Base-by-base conservation (phyloP, 2,329 filamentous ascomycete species). In the Monosporascus sp. region DNA sequence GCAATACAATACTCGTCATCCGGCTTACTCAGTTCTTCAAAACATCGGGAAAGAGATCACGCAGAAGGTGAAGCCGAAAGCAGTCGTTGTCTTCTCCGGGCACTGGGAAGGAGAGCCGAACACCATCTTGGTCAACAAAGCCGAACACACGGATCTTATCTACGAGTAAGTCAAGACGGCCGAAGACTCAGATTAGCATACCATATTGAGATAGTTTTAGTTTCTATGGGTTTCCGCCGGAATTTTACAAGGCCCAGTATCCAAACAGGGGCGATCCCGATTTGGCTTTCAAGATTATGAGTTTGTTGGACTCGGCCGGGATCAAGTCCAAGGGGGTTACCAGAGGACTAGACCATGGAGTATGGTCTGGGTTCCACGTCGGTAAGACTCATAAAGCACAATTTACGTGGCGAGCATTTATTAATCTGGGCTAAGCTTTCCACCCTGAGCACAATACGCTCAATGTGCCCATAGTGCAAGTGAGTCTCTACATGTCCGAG, bases 61-160 rank as follows among this genome's bases (percentile, higher is more conserved):
- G 0, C 74, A 79, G 27, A 80, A 82, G 56, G 81, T 90, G 44
- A 86, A 85, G 62, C 88, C 88, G 2, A 85, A 81, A 57, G 88
- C 87, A 2, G 78, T 91, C 17, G 82, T 91, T 1, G 85, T 90
- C 25, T 86, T 92, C 65, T 90, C 87, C 1, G 88, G 87, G 1
- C 88, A 92, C 68, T 91, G 88, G 88, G 84, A 89, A 70, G 83
- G 78, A 46, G 71, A 65, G 51, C 69, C 70, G 39, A 72, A 78
- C 60, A 75, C 72, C 3, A 79, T 90, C 56, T 74, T 86, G 62
- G 77, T 90, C 60, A 90, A 89, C 66, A 81, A 79, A 8, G 83
- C 80, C 3, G 82, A 82, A 53, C 71, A 76, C n/a, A 83, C 79
- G 3, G 80, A 85, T 53, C 65, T 90, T 58, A 87, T 90, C 49